Percentiles rank a stretch among this genome's conserved stretches.
These are phyloP conservation scores for Apophysomyces elegans DNA, from an alignment of 371 early-diverging fungal genomes.

Conservation along the genomic window DNA sequence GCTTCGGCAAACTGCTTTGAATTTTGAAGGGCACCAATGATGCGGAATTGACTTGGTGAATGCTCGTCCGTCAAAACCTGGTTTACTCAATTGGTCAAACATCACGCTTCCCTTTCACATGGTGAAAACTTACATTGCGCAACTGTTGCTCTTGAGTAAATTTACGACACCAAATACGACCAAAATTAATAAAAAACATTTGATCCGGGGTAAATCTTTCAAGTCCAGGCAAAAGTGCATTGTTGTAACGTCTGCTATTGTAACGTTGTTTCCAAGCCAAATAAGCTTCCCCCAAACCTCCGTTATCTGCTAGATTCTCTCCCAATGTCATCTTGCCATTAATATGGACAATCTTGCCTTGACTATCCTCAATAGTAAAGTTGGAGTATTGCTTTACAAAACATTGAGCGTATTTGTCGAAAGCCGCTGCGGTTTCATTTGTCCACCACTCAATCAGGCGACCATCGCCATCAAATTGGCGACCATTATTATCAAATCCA, in stretches of 20 bases:
- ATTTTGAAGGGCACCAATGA: constrained; percentile 68
- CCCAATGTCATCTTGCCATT: constrained; percentile 66
- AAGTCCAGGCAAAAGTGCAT: constrained; percentile 58
- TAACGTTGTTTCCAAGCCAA: constrained; percentile 21
- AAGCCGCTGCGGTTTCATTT: constrained; percentile 48
- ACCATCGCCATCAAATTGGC: constrained; percentile 56
- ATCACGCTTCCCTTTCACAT: background rate
- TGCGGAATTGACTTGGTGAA: constrained; percentile 58
- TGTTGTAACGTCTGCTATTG: constrained; percentile 36
- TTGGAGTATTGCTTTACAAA: constrained; percentile 69
- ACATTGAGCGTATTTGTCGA: constrained; percentile 57
- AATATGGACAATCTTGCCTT: constrained; percentile 33
- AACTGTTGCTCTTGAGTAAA: constrained; percentile 37
- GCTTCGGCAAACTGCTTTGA: constrained; percentile 63
- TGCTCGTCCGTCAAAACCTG: constrained; percentile 56
- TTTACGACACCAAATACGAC: constrained; percentile 58
- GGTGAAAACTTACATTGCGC: constrained; percentile 32
- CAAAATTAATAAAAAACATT: constrained; percentile 59
- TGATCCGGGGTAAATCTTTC: constrained; percentile 48
- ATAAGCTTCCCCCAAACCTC: constrained; percentile 58
- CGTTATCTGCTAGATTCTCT: constrained; percentile 82
- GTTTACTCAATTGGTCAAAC: background rate
- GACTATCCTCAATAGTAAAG: constrained; percentile 38
- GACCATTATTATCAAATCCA: constrained; percentile 57
- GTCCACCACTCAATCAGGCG: constrained; percentile 69